Evolutionary conservation across 352 stramenopile genomes (phyloP), one percentile per base, ranked within the genome.

Genomic region (Phytophthora sp.): DNA sequence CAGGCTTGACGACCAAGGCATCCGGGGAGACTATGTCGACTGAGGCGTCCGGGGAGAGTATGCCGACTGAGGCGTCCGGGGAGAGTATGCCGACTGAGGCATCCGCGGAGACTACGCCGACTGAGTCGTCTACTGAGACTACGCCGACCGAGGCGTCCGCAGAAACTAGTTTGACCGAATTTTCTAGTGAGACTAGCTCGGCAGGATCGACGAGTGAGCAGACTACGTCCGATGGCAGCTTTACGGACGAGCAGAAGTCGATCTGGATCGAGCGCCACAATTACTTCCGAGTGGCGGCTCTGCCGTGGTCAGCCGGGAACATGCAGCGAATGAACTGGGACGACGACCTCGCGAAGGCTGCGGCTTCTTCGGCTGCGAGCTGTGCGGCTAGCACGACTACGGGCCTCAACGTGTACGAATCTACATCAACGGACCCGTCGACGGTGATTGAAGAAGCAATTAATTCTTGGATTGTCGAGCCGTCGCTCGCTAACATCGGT

Each of bases 251-350:
- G 9, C 74, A 85, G 31, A 79, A 91, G 54, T 70, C 80, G 53
- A 76, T 91, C 23, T 89, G 80, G 80, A 74, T 91, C 47, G 82
- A 91, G 62, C 82, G 81, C 29, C 79, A 89, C 74, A 89, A 89
- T 69, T 92, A 79, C 65, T 92, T 92, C 71, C 78, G 84, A 35
- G 77, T 88, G 66, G 67, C 71, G 16, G 84, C 58, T 41, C 52
- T 92, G 44, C 84, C 84, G 1, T 92, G 76, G 64, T 67, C 81
- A 15, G 78, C 84, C 36, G 71, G 66, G 30, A 83, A 90, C 62
- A 92, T 92, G 84, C 74, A 84, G 21, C 72, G 76, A 42, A 77
- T 92, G 30, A 75, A 76, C 42, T 92, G 84, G 84, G 82, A 80
- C 44, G 78, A 83, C 23, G 61, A 74, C 1, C 64, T 92, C n/a